These are phyloP conservation scores for Ilyonectria robusta DNA, from an alignment of 2,329 filamentous ascomycete genomes.

Conservation along the genomic window DNA sequence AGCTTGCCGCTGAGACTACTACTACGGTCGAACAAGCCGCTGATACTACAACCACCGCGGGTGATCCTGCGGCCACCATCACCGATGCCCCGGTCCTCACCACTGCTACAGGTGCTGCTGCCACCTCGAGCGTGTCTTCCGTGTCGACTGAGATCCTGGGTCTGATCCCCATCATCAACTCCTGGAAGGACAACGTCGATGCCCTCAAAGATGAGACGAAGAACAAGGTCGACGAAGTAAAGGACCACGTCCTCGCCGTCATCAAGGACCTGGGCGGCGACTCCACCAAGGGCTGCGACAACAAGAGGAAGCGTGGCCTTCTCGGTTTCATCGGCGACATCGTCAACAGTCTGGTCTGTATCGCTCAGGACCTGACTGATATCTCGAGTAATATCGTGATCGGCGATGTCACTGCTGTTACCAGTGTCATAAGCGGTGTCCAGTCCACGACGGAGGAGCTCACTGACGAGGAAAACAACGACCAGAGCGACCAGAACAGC, in stretches of 20 bases:
- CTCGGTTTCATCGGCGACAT: conserved; percentile 29
- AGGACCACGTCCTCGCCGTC: conserved; percentile 21
- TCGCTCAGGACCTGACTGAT: conserved; percentile 29
- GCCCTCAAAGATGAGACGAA: conserved; percentile 35
- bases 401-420: conserved; percentile 32
- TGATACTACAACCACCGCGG: conserved; percentile 5
- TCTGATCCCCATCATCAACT: conserved; percentile 36
- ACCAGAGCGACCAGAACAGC: conserved; percentile 28
- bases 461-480: conserved; percentile 31
- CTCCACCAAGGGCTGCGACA: conserved; percentile 24
- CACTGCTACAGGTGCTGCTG: conserved; percentile 31
- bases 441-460: conserved; percentile 30
- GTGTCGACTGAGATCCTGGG: conserved; percentile 32
- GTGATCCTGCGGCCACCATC: conserved; percentile 19
- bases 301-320: conserved; percentile 33
- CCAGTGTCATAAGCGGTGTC: conserved; percentile 10
- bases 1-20: background rate
- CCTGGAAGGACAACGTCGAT: conserved; percentile 31
- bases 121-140: conserved; percentile 33
- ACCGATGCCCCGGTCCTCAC: conserved; percentile 32
- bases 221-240: conserved; percentile 31
- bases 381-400: conserved; percentile 23
- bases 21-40: background rate
- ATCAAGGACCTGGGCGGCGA: conserved; percentile 33
- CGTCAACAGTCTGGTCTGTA: conserved; percentile 36